Base-by-base conservation (phyloP, 805 yeast genomes). In the Metschnikowia baotianmanensis region DNA sequence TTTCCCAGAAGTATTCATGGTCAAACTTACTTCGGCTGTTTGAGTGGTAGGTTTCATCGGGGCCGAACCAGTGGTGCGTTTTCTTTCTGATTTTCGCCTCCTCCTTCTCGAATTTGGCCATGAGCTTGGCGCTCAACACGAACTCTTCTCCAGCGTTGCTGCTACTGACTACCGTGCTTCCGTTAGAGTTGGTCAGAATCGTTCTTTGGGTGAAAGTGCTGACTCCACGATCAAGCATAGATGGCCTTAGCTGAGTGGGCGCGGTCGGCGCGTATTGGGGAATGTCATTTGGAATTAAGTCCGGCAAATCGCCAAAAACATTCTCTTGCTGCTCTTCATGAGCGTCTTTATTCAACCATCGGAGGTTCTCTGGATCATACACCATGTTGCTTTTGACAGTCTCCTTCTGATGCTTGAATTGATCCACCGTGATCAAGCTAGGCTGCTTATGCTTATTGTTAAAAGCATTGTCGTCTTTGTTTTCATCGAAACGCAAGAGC, bases 281-380 rank as follows among this genome's bases (percentile, higher is more conserved):
- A 9, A 45, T 41, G 26, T 50, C 53, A 13, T 50, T 56, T 5
- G 51, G 58, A 31, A 68, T 57, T 21, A 51, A 47, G 47, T 77
- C 82, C 7, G 76, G 78, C 36, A 78, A 60, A 31, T 71, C 78
- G 28, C 64, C 71, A 47, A 80, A 76, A 3, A 79, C 76, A 27
- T 55, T 39, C 23, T 60, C 63, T 20, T 53, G 62, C 18, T 46
- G 43, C 30, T 65, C 63, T 4, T 71, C 74, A 1, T 57, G 56
- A 24, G 57, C 56, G 23, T 59, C 63, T 31, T 72, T 46, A 47
- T 74, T 77, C n/a, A 79, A 68, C 87, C 87, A 82, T 44, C 77
- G 56, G 56, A 79, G 56, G 27, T 73, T 72, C 21, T 72, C 75
- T 8, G 76, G 69, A 54, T 81, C 86, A 55, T 77, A 82, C 20